Evolutionary conservation across 2,329 filamentous ascomycete species (phyloP), one percentile per base, ranked within the genome.

Genomic region (Rutstroemia sp.): DNA sequence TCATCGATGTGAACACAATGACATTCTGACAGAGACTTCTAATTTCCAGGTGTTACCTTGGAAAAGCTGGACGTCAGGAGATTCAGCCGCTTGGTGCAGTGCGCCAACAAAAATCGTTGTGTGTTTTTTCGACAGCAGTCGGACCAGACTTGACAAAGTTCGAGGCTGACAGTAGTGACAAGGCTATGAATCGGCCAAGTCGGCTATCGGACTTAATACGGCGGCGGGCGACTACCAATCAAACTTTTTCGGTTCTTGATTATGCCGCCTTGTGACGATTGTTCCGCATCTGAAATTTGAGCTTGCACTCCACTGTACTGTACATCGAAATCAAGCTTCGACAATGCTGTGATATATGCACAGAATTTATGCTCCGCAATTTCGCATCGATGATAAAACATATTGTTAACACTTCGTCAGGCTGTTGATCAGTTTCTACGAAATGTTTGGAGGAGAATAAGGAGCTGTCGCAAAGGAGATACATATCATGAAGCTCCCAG

Each of bases 401-500:
- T 57, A 27, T 41, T 47, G 44, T 44, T 42, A 51, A 48, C 37
- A 42, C 47, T 54, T 44, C 48, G 56, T 58, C 58, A 55, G 42
- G 58, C 53, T 46, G 27, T 45, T 53, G 45, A 47, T 54, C 54
- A 54, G 53, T 46, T 53, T 48, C 17, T 56, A 50, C 50, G 42
- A 60, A 45, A 68, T 67, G 65, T 47, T 37, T 53, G 61, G 51
- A 54, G 54, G 59, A 42, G 57, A 61, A 58, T 65, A 60, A 62
- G 57, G 58, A 41, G 45, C 49, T 38, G 53, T 48, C 53, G 53
- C 53, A 49, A 27, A 51, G 19, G 25, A 27, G 21, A 16, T 21
- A 51, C 27, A 56, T 52, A 56, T 41, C 37, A 57, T 52, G 49
- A 48, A 58, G 48, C 25, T 57, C 58, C 68, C 69, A 67, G 88